phyloP scores from a whole-genome alignment of 306 rosid genomes.

The Cyamopsis tetragonoloba region DNA sequence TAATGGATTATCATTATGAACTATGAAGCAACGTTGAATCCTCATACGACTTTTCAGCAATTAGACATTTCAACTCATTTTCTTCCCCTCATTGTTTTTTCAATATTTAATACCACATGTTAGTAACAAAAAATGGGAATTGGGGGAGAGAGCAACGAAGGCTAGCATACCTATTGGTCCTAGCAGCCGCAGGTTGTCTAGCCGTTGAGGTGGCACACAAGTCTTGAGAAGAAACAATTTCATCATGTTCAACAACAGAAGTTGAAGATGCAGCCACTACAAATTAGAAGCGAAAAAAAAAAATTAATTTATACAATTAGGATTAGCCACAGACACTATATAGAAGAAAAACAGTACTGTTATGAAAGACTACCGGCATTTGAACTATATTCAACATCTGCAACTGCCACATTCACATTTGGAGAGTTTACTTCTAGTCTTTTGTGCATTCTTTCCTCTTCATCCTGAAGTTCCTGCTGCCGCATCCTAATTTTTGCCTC shows the following conservation, averaged over 20 bases:
- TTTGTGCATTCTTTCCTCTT: conserved; percentile 83
- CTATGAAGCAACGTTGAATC: neutral
- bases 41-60: neutral
- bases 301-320: conserved; percentile 5
- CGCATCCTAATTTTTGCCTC: conserved; percentile 98
- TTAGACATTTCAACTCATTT: neutral
- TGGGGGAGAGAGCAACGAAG: neutral
- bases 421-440: conserved; percentile 59
- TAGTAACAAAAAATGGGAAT: neutral
- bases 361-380: conserved; percentile 51
- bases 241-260: conserved; percentile 64
- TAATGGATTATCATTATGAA: neutral
- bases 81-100: neutral
- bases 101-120: neutral
- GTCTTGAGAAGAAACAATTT: conserved; percentile 62
- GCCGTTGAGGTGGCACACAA: conserved; percentile 46
- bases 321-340: neutral
- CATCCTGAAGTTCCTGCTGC: conserved; percentile 82
- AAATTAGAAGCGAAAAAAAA: conserved; percentile 30
- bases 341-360: conserved; percentile 5
- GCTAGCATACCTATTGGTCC: conserved; percentile 59
- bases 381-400: conserved; percentile 54
- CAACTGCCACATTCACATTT: conserved; percentile 40
- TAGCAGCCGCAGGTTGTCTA: conserved; percentile 46
- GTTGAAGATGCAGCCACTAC: conserved; percentile 48